Evolutionary conservation across 768 basidiomycete genomes (phyloP), one percentile per base, ranked within the genome.

Genomic region (Wakefieldia striispora): DNA sequence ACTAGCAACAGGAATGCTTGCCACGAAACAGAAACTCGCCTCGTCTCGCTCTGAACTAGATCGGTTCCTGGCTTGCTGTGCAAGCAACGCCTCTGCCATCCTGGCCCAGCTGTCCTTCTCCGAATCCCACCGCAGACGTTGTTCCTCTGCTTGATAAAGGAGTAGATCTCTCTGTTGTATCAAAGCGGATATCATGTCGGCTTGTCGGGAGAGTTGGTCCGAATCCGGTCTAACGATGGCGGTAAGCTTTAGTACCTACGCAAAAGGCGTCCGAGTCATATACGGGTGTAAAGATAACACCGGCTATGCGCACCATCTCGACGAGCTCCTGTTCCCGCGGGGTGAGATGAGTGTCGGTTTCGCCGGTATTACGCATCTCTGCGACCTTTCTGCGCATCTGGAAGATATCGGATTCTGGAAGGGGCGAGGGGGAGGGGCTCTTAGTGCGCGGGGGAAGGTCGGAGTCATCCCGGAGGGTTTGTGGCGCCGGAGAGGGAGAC

Each of bases 61-160:
- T n/a, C 70, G 64, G 37, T 67, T 77, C 49, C 71, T 73, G 39
- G 75, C 70, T 39, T 78, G 63, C 36, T 68, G 79, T 3, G 72
- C 61, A 47, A 86, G 71, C 31, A 90, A 71, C 8, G 83, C 85
- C 54, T 89, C 86, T 1, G 85, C 79, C 56, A 77, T 80, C 47
- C 87, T 71, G 5, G 74, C 76, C 83, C 86, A 90, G 3, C 76
- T 71, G 14, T 80, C 79, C 57, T 76, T 75, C 63, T 89, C 86
- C 1, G 78, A 74, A 27, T 78, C 69, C 83, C 82, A 86, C 33
- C 78, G 72, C 7, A 72, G 70, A n/a, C 76, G 74, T 48, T 87
- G 81, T 46, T 86, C 82, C 36, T 80, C 75, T 7, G 74, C 69
- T 35, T 80, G 76, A 19, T 64, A 66, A 3, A 80, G 52, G 12